Evolutionary conservation across 495 filamentous ascomycete genomes (phyloP), one percentile per base, ranked within the genome.

Genomic region (Penicillium samsonianum): DNA sequence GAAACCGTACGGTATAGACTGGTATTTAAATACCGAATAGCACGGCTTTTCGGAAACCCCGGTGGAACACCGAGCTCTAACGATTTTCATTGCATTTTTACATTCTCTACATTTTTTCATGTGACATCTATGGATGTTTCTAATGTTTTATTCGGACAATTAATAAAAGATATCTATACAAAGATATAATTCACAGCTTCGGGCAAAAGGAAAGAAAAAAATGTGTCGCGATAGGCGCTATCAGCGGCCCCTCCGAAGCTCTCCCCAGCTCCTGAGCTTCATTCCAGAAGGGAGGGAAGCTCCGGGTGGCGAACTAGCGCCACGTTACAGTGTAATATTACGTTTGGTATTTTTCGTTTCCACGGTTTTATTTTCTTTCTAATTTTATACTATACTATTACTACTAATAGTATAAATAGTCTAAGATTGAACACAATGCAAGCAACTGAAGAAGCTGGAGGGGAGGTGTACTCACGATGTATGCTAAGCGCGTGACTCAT

Each of bases 181-280:
- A 26, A 26, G 22, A 26, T 9, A 16, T 37, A 9, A 33, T 23
- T 37, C 9, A 11, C 53, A 56, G 35, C 22, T 47, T 35, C 9
- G 28, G 45, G 26, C 11, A 22, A 35, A 49, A 22, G 31, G 10
- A 16, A 35, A 35, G 10, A 16, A 31, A 23, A 12, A 40, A 58
- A 37, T 30, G 30, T 26, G 53, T 52, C 41, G 30, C 54, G 57
- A 65, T 65, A 65, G 57, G 59, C 57, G 61, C 64, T 69, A 69
- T 69, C 67, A 67, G 67, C 64, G 67, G 67, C 64, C 62, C 67
- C 66, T 69, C 66, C 57, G 46, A 67, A 67, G 67, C 64, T 67
- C 64, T 61, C 61, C 64, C 56, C 59, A 69, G 66, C 66, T 69
- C 61, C 19, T 20, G 41, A 59, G 44, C 45, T 48, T 48, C 45